Percentiles rank a stretch among this genome's conserved stretches.
Conservation (phyloP, 1,139 yeast genomes). For the Kodamaea sp. region DNA sequence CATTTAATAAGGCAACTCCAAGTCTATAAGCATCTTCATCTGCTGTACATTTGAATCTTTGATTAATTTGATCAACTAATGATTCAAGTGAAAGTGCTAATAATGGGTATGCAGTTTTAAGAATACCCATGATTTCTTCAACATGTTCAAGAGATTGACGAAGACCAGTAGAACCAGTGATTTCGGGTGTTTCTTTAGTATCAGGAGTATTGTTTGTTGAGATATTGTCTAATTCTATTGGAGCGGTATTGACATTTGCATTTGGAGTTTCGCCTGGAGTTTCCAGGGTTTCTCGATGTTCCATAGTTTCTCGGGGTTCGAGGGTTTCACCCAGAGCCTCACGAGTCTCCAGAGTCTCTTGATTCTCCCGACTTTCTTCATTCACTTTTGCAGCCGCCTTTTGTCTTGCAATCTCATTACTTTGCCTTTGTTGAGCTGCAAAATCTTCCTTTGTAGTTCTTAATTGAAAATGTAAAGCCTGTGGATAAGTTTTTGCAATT, state of each 20-base stretch:
- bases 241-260: constrained; percentile 2
- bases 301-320: too few relatives aligned
- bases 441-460: constrained; percentile 94
- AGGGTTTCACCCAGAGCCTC: constrained; percentile 1
- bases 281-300: constrained; percentile 7
- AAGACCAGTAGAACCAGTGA: too few relatives aligned
- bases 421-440: constrained; percentile 81
- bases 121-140: constrained; percentile 90
- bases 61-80: constrained; percentile 90
- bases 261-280: constrained; percentile 5
- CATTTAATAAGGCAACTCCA: constrained; percentile 87
- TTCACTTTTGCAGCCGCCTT: constrained; percentile 10
- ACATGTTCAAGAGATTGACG: constrained; percentile 93
- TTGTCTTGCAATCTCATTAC: constrained; percentile 54
- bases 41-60: constrained; percentile 88
- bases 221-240: constrained; percentile 1
- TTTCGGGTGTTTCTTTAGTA: constrained; percentile 11
- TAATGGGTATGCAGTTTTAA: constrained; percentile 94
- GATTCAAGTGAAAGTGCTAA: constrained; percentile 91
- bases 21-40: constrained; percentile 96
- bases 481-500: constrained; percentile 96
- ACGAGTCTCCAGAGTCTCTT: constrained; percentile 2
- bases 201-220: constrained; percentile 6
- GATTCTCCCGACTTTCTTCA: neutral
- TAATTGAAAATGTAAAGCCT: constrained; percentile 92